Conservation (phyloP, 129 eudicot genomes). For the Smallanthus sonchifolius region DNA sequence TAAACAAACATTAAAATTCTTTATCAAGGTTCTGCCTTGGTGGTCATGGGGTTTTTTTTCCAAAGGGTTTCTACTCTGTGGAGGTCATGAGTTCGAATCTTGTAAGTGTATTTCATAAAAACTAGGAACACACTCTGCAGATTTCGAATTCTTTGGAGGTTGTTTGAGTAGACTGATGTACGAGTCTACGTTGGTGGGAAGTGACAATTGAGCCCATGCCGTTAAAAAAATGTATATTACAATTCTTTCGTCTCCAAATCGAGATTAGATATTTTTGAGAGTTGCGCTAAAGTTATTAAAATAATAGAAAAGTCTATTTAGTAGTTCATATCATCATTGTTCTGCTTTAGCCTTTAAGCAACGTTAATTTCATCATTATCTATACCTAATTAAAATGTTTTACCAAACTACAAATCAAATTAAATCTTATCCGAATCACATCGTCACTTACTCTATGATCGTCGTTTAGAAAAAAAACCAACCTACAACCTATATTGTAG, state of each 20-base stretch:
- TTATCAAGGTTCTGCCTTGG: no score
- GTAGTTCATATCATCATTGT: slow-evolving; percentile 17
- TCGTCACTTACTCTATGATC: neutral
- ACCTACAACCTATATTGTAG: neutral
- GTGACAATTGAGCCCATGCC: no score
- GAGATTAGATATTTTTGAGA: slow-evolving; percentile 12
- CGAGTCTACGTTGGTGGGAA: no score
- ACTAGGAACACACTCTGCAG: no score
- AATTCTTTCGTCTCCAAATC: neutral
- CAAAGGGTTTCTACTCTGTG: no score
- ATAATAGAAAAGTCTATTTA: neutral
- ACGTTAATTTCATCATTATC: slow-evolving; percentile 20
- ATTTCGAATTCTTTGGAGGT: no score
- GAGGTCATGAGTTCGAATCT: no score
- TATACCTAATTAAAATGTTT: slow-evolving; percentile 13
- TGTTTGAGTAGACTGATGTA: no score
- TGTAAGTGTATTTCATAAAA: no score
- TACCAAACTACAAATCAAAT: slow-evolving; percentile 4
- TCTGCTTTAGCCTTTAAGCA: slow-evolving; percentile 17
- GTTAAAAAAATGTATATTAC: no score
- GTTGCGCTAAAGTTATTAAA: neutral
- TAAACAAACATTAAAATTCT: no score
- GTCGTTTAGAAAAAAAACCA: neutral
- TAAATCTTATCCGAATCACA: slow-evolving; percentile 5
- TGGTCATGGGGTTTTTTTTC: no score